Conservation (phyloP, 1,284 basidiomycete species). For the Volvariella surrecta region DNA sequence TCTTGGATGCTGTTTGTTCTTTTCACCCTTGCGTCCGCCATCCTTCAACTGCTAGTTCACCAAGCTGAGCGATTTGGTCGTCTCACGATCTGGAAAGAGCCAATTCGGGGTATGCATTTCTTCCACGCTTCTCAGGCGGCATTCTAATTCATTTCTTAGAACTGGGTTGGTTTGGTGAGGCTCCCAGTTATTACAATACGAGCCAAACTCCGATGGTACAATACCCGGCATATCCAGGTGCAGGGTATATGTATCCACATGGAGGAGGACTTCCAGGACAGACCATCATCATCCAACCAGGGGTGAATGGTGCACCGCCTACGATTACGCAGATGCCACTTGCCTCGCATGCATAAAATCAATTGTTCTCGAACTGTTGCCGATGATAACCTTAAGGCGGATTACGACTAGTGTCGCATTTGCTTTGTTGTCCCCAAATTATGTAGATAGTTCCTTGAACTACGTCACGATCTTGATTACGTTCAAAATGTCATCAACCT, state of each 20-base stretch:
- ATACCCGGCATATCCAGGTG: conserved; percentile 9
- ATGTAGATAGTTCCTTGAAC: no score
- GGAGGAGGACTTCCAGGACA: conserved; percentile 41
- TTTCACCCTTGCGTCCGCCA: conserved; percentile 35
- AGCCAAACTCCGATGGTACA: conserved; percentile 15
- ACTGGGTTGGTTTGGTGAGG: conserved; percentile 41
- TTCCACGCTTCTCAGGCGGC: no score
- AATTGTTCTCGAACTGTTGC: background rate
- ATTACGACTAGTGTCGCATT: no score
- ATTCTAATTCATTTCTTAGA: conserved; percentile 19
- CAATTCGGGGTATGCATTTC: conserved; percentile 31
- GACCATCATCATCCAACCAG: conserved; percentile 64
- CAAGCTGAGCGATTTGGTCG: conserved; percentile 33
- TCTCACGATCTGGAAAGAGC: conserved; percentile 29
- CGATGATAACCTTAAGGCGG: no score
- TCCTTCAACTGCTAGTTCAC: conserved; percentile 26
- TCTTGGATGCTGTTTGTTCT: conserved; percentile 66
- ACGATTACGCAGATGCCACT: conserved; percentile 56
- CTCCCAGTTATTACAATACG: conserved; percentile 39
- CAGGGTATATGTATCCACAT: conserved; percentile 19
- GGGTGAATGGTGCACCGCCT: conserved; percentile 47
- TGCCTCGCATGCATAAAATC: conserved; percentile 9
- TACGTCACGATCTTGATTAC: no score
- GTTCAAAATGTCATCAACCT: no score
- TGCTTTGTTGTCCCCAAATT: no score